Conservation (phyloP, 139 green algal genomes). For the Coccomyxa sp. region DNA sequence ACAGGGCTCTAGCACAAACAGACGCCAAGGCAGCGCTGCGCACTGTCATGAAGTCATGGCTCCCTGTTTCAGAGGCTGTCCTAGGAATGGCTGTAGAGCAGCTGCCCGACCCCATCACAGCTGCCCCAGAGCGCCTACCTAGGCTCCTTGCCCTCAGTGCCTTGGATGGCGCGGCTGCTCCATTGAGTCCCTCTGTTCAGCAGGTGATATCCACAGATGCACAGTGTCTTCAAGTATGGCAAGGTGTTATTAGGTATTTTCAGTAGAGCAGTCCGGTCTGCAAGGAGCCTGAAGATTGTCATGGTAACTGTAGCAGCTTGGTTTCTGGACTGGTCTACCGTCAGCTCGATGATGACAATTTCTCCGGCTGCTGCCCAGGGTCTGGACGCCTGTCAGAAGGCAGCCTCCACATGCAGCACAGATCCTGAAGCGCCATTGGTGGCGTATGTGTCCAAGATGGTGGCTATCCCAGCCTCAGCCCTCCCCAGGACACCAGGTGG, state of each 20-base stretch:
- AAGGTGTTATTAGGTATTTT: no score
- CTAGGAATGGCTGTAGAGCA: conserved; percentile 80
- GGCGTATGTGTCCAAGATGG: conserved; percentile 94
- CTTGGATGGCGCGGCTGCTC: conserved; percentile 5
- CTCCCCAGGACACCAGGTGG: conserved; percentile 42
- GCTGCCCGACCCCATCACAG: conserved; percentile 66
- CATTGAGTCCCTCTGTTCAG: no score
- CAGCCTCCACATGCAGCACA: conserved; percentile 32
- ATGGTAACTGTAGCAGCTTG: no score
- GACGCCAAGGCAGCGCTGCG: conserved; percentile 57
- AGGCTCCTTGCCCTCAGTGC: conserved; percentile 40
- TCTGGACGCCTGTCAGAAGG: conserved; percentile 23
- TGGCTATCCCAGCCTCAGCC: conserved; percentile 64
- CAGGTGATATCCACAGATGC: no score
- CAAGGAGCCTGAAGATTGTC: no score
- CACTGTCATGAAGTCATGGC: conserved; percentile 80
- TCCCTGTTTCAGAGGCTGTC: conserved; percentile 81
- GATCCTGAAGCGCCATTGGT: conserved; percentile 56
- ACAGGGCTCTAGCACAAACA: conserved; percentile 38
- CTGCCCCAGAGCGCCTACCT: conserved; percentile 52
- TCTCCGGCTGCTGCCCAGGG: not conserved
- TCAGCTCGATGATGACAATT: no score
- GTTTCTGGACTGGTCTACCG: no score
- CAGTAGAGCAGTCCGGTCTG: no score
- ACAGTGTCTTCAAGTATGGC: no score